Base-by-base conservation (phyloP, 495 filamentous ascomycete genomes). In the Glarea lozoyensis region DNA sequence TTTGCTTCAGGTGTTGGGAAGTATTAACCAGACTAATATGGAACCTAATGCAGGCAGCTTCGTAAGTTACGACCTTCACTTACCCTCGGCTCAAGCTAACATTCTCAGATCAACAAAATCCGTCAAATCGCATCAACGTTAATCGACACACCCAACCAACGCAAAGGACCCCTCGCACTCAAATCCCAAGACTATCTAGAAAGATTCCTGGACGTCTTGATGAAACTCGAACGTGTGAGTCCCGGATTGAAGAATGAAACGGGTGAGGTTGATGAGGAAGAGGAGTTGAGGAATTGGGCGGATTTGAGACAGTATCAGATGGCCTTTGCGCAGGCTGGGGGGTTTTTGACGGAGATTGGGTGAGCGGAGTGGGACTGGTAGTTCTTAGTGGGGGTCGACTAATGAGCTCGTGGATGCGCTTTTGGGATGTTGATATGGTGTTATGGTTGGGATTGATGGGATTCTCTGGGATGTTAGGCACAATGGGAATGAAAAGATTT, bases 1-100 rank as follows among this genome's bases (percentile, higher is more conserved):
- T 55, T 70, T 94, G 0, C 68, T 89, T 3, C 61, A 73, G 0
- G 75, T 89, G 6, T 59, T 94, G 9, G 66, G 66, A 11, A 81
- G 74, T 22, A 81, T 94, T 53, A 79, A 76, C 40, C 79, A 86
- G 63, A 72, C 84, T 35, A 84, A 85, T 57, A 82, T 89, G 69
- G 86, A 92, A 58, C 82, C 87, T 1, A 89, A 88, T 54, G 82
- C 77, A 13, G 73, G 72, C 32, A 84, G 80, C 37, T 78, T 90
- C 37, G 54, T 57, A 43, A 45, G 50, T 43, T 11, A 27, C 15
- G 7, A 10, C 17, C 4, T 32, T 16, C 69, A 79, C 19, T 25
- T 42, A 20, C 35, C 9, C 7, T 16, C 35, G 7, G 9, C 5
- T 37, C 7, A 16, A 12, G 3, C 32, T 45, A 11, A 6, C 12